Base-by-base conservation (phyloP, 2,329 filamentous ascomycete species). In the Cadophora sp. region DNA sequence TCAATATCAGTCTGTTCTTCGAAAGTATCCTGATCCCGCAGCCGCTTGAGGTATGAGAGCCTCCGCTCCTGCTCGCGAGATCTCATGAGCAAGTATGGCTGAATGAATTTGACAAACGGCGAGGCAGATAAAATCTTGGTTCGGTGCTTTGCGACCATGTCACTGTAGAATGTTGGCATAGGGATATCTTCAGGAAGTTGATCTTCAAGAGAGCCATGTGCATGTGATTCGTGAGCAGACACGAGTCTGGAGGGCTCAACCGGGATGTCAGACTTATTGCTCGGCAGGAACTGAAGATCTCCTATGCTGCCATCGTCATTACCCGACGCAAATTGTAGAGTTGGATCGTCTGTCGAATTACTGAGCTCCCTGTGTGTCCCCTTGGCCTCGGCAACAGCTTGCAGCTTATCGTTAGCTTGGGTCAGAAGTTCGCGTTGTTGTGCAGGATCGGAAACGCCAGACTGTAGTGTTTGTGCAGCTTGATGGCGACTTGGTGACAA, bases 101-200 rank as follows among this genome's bases (percentile, higher is more conserved):
- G 93, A 72, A 92, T 91, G 77, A 98, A 99, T 76, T 93, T 95
- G 72, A 99, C 96, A 77, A 97, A 98, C 0, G 96, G 96, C 0
- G 96, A 99, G 0, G 94, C 93, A 1, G 97, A 99, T 6, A 99
- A 83, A 55, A 99, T 91, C 76, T 95, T 97, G 6, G 94, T 97
- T 76, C 97, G 89, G 76, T 97, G 94, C 75, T 97, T 95, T 67
- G 93, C 90, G 46, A 98, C 94, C 86, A 97, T 93, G 77, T 97
- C 93, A 77, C 94, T 94, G 78, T 98, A 98, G 76, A 94, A 97
- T 0, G 92, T 97, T 3, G 95, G 93, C 83, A 93, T 92, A 0
- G 93, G 92, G 50, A 93, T 84, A 77, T 95, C 91, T 73, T 95
- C 92, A 4, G 91, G 91, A 4, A 92, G 85, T 55, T 89, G 86